Evolutionary conservation across 1,284 basidiomycete genomes (phyloP), one percentile per base, ranked within the genome.

Genomic region (Rhizoctonia solani): DNA sequence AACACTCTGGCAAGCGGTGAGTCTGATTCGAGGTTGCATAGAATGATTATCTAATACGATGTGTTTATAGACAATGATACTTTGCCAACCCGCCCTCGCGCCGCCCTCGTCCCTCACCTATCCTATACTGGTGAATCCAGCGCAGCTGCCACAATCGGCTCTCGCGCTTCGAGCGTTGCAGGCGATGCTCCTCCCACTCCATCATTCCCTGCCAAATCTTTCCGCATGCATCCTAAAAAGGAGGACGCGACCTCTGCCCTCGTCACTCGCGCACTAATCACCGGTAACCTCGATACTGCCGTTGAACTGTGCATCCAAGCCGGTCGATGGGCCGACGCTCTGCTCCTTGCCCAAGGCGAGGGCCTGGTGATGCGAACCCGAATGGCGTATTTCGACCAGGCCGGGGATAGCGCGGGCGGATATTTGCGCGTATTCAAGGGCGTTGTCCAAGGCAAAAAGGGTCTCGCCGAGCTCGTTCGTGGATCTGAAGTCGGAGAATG

Each of bases 361-460:
- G 95, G 95, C 0, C 86, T 99, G n/a, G 81, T 99, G 23, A 86
- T 88, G 47, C 87, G 86, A 67, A 96, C 95, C 0, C 95, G 98
- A 75, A 93, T 93, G 77, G 89, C 91, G 0, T 99, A 98, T 80
- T 99, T 99, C 74, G 89, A 92, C 74, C 84, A 87, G 58, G 85
- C 87, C 69, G 92, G 91, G 3, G 82, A 86, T 13, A 80, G 85
- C 5, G 56, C 42, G 16, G 80, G 92, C 21, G 93, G 95, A 0
- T 98, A 98, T 79, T 85, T 98, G 25, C 92, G 96, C 37, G 84
- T 99, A 4, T 94, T 96, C 85, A 94, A 98, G 77, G 93, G 90
- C 25, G 94, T 99, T 74, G 93, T 98, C 68, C 90, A 89, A 58
- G 47, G 47, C 6, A 29, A 25, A 4, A 89, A 95, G 74, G 95